Percentiles rank a stretch among this genome's conserved stretches.
Conservation (phyloP, 768 basidiomycete species). For the Leccinellum rugosiceps region DNA sequence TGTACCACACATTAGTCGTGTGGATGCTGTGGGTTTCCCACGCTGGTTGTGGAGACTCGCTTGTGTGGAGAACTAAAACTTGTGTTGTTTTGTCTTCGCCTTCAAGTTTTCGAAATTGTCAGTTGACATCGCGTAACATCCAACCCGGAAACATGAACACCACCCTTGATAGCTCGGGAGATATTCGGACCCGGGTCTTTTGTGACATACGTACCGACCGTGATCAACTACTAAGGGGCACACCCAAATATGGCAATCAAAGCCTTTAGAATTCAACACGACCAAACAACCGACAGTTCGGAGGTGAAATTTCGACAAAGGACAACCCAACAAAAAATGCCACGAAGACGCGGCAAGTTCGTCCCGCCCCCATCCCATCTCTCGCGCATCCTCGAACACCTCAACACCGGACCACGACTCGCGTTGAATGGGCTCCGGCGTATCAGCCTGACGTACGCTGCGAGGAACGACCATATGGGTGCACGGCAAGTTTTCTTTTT, state of each 20-base stretch:
- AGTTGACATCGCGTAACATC: too few relatives aligned
- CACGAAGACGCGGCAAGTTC: slow-evolving; percentile 28
- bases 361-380: slow-evolving; percentile 52
- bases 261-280: slow-evolving; percentile 8
- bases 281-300: slow-evolving; percentile 2
- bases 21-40: too few relatives aligned
- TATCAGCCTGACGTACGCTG: slow-evolving; percentile 55
- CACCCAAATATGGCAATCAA: not conserved
- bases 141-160: not conserved
- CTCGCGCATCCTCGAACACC: slow-evolving; percentile 47
- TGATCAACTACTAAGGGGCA: not conserved
- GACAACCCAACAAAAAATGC: slow-evolving; percentile 4
- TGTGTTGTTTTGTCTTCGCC: too few relatives aligned
- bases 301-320: not conserved
- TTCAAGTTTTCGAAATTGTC: too few relatives aligned
- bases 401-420: slow-evolving; percentile 53
- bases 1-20: too few relatives aligned
- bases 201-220: not conserved
- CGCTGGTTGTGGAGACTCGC: too few relatives aligned
- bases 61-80: too few relatives aligned
- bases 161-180: not conserved
- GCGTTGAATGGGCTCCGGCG: slow-evolving; percentile 46
- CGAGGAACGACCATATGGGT: slow-evolving; percentile 69
- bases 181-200: not conserved
- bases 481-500: slow-evolving; percentile 49